phyloP scores from a whole-genome alignment of 2,329 filamentous ascomycete species.

The Escovopsis weberi region DNA sequence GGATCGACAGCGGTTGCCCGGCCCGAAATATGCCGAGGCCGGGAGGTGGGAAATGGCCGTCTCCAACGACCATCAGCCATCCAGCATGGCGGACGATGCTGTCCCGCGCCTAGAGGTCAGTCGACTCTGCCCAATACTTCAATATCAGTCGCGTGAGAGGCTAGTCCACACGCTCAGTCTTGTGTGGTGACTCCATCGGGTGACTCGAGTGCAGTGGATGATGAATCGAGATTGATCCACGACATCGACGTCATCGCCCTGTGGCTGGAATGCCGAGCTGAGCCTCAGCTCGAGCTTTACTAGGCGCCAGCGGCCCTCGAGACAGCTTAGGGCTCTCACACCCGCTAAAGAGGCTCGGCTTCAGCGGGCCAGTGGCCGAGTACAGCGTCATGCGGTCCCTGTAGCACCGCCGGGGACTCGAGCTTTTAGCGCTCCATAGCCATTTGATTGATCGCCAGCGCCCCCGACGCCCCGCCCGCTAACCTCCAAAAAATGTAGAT shows the following conservation, averaged over 20 bases:
- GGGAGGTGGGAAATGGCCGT: constrained; percentile 1
- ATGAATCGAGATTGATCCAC: not conserved
- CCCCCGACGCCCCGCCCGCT: constrained; percentile 2
- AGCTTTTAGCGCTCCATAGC: no score
- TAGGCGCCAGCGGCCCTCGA: no score
- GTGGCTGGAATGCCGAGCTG: no score
- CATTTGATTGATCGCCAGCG: not conserved
- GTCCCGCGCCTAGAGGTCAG: constrained; percentile 3
- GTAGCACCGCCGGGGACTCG: not conserved
- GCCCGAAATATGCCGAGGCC: constrained; percentile 4
- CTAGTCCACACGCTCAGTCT: not conserved
- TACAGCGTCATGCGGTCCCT: not conserved
- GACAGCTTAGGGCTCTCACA: no score
- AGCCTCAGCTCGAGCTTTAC: no score
- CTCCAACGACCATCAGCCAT: constrained; percentile 1
- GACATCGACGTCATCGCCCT: no score
- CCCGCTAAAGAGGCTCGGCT: no score
- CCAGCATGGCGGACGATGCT: constrained; percentile 3
- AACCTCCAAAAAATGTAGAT: constrained; percentile 5
- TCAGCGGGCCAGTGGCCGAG: not conserved
- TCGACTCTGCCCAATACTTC: not conserved
- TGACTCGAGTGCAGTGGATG: not conserved
- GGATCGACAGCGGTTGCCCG: no score
- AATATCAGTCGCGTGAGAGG: not conserved
- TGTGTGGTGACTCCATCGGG: not conserved